A percentile compares a stretch with the other conserved stretches of the same genome.
phyloP scores from a whole-genome alignment of 441 rosid species.

The Euphorbia schlechtendalii region DNA sequence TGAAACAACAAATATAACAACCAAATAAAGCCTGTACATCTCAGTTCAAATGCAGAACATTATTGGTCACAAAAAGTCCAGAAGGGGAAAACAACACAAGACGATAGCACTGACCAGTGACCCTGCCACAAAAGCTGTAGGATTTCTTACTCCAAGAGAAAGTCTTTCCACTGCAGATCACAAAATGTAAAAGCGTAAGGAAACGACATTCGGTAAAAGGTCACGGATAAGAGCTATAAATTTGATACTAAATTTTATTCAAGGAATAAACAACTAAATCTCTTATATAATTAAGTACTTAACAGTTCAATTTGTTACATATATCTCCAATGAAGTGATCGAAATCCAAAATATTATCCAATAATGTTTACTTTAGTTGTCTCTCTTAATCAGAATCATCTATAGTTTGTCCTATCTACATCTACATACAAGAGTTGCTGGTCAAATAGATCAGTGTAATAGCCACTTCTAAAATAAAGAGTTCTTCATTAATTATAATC shows the following conservation, averaged over 20 bases:
- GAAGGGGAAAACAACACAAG: not conserved
- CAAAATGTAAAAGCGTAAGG: conserved; percentile 15
- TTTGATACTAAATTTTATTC: not conserved
- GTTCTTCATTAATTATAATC: not conserved
- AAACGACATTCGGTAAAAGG: not conserved
- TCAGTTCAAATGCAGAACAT: not conserved
- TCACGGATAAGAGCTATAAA: not conserved
- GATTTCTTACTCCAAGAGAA: conserved; percentile 77
- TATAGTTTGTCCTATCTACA: not conserved
- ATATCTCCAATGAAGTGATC: not conserved
- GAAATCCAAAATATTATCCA: not conserved
- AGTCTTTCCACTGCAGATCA: conserved; percentile 68
- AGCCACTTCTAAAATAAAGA: not conserved
- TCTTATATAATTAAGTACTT: not conserved
- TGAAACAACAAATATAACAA: not conserved
- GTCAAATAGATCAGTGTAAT: not conserved
- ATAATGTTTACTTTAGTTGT: not conserved
- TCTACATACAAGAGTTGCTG: not conserved
- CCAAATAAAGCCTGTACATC: not conserved
- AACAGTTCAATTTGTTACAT: not conserved
- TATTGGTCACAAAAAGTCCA: not conserved
- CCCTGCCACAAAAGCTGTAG: conserved; percentile 77
- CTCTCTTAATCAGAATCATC: not conserved
- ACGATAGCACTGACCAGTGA: conserved; percentile 45
- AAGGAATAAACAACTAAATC: not conserved